Evolutionary conservation across 2,329 filamentous ascomycete genomes (phyloP), one percentile per base, ranked within the genome.

Genomic region (Camptophora hylomeconis): DNA sequence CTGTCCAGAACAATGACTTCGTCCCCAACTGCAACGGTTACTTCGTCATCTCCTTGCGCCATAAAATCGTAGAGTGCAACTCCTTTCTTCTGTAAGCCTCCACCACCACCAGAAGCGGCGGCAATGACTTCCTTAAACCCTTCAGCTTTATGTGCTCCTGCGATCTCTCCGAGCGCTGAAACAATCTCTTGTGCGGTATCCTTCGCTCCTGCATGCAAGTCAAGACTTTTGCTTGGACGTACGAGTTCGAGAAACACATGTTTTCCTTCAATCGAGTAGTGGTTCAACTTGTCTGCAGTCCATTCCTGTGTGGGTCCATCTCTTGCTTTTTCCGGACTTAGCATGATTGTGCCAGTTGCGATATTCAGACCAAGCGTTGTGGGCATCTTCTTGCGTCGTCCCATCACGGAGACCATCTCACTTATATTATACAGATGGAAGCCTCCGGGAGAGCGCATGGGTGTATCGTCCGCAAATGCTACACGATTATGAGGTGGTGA

Each of bases 361-460:
- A 89, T 65, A 50, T 95, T 94, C 48, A 95, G 78, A n/a, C 87
- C 87, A 20, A 95, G 57, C 0, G 82, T 93, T n/a, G 84, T 93
- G 1, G 87, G 84, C 81, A 94, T 89, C 60, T 95, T 95, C 64
- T 93, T 93, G 47, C 81, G 79, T 61, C 92, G 93, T 32, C 87
- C 87, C 73, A 93, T 86, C 24, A 89, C 74, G n/a, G 84, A 87
- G 4, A 93, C 73, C 80, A 93, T 93, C 57, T 95, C 87, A 50
- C 86, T 92, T 46, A 95, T 86, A 46, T 93, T 94, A 58, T 94
- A 95, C 53, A 95, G 66, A 49, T 92, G 86, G 49, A 86, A 95
- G 2, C 81, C 82, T 11, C 81, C 80, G 4, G 81, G 80, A 2
- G 77, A 75, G 17, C 54, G 50, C 30, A 46, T 20, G 35, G 40